Evolutionary conservation across 1,139 yeast genomes (phyloP), one percentile per base, ranked within the genome.

Genomic region (Yamadazyma membranifaciens): DNA sequence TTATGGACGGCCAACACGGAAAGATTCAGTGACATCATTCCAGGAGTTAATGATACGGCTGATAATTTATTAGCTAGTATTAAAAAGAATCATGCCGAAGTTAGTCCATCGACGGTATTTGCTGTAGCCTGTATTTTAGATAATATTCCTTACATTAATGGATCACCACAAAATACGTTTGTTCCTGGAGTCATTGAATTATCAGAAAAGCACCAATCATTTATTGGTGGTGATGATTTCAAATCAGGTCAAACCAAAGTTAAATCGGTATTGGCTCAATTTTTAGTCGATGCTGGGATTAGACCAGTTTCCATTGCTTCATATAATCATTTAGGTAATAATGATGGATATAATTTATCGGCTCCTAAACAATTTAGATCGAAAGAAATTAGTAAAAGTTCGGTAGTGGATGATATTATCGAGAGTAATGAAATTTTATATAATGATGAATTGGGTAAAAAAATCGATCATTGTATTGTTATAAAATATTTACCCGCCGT

Each of bases 1-100:
- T 75, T 91, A 60, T 91, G 98, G 98, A 88, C 96, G 42, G 98
- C 98, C 47, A 91, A 91, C 70, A 91, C 98, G 46, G 98, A 91
- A 72, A 83, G 97, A 64, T 89, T 86, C 62, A 81, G 95, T 39
- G 92, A 86, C 32, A 61, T 91, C 41, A 65, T 82, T 39, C 70
- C 75, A 15, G 94, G 95, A 47, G 89, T 91, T 51, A 88, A 91
- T 60, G 97, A 91, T 63, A 86, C 94, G 34, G 82, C 88, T 41
- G 95, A 86, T 38, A 86, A 87, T 66, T 70, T 91, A 60, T 55
- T 91, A 54, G 69, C 75, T 47, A 64, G 96, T 30, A 82, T 89
- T 64, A 88, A 87, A 69, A 65, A 63, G 36, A 87, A 86, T 56
- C 96, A 91, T 60, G 74, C 67, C 31, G 97, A 91, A 69, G 78